Evolutionary conservation across 164 flowering plant species (phyloP), one percentile per base, ranked within the genome.

Genomic region (Liriodendron chinense): DNA sequence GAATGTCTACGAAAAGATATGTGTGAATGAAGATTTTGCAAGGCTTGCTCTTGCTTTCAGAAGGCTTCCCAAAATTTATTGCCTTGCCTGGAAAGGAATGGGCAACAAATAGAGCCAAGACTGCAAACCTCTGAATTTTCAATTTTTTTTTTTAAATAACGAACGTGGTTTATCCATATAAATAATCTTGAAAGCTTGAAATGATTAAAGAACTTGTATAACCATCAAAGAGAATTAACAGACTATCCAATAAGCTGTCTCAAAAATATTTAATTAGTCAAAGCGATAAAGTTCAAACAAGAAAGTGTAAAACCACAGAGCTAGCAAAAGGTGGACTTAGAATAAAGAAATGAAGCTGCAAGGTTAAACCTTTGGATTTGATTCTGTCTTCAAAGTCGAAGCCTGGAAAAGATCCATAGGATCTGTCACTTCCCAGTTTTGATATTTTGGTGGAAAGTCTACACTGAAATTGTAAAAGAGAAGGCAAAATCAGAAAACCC

Each of bases 321-420:
- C 20, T 47, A 62, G 47, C 25, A 74, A 64, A 12, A 9, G 24
- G 21, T 47, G 72, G 26, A 21, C 23, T 10, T 71, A n/a, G 43
- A 5, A 75, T 12, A 7, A 70, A 78, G 50, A 61, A 65, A 24
- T 10, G 69, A 72, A 68, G 2, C 23, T 59, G 25, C 18, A 75
- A 70, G 70, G 18, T 7, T 28, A 62, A 74, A 94, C 98, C 97
- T 91, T 93, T 49, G 98, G 98, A 74, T 94, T 94, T 74, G 98
- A 80, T 79, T 93, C 98, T 47, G 78, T 49, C 86, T 89, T 94
- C 50, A 73, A 16, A 79, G 83, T 78, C 66, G 89, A 91, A 77
- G 95, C 97, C 66, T 84, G 75, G 72, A 93, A 94, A 82, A 94
- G 98, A 84, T 91, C 94, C 16, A 86, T 25, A 75, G 98, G 98